Evolutionary conservation across 106 monocot genomes (phyloP).

Genomic region (Allium cepa): DNA sequence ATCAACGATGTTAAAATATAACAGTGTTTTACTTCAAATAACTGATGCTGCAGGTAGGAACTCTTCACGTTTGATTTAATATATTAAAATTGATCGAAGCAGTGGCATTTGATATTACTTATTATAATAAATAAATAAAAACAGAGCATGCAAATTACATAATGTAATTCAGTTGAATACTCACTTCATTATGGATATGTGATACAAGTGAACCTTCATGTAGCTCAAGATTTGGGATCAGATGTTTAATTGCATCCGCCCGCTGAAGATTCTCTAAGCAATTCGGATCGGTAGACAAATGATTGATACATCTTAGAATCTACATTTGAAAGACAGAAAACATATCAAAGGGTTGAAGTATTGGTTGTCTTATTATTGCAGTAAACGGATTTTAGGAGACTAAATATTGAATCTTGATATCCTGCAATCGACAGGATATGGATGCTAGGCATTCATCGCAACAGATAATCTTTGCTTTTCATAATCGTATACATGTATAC

Average conservation of each 20-base stretch:
- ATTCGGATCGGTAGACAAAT: slow-evolving; percentile 61
- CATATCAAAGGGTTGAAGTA: background rate
- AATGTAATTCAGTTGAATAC: background rate
- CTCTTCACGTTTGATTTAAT: background rate
- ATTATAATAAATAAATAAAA: background rate
- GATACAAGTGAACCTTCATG: slow-evolving; percentile 46
- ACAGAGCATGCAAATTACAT: background rate
- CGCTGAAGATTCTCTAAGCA: slow-evolving; percentile 67
- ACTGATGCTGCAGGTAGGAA: background rate
- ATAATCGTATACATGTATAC: too few species aligned
- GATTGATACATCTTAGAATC: slow-evolving; percentile 69
- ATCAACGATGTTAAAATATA: background rate
- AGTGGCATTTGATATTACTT: background rate
- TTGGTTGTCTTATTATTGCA: background rate
- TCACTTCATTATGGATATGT: slow-evolving; percentile 69
- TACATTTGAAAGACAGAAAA: slow-evolving; percentile 6
- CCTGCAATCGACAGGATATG: too few species aligned
- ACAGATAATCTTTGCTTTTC: too few species aligned
- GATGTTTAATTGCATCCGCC: slow-evolving; percentile 70
- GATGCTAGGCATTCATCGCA: too few species aligned
- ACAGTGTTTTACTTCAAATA: background rate
- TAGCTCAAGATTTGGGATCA: slow-evolving; percentile 71
- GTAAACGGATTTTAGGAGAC: too few species aligned
- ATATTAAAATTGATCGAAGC: background rate
- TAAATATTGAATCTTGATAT: too few species aligned